These are phyloP conservation scores for Staphylotrichum tortipilum DNA, from an alignment of 495 filamentous ascomycete species.

Conservation along the genomic window DNA sequence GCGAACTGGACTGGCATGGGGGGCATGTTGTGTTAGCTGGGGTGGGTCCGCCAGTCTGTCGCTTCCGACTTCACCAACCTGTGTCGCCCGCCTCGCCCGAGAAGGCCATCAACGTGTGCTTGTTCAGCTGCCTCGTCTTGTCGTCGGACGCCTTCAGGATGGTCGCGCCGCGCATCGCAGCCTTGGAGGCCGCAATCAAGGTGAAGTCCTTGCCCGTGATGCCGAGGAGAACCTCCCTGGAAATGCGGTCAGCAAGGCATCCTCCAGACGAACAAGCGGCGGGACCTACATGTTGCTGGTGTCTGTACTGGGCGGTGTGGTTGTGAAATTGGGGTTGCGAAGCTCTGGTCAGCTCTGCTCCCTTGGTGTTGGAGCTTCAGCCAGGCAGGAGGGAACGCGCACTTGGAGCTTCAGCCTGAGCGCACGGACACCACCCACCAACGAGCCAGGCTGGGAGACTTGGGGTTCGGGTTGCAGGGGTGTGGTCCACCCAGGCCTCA, in stretches of 20 bases:
- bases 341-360: conserved; percentile 22
- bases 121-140: conserved; percentile 86
- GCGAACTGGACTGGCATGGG: conserved; percentile 79
- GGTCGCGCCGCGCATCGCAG: conserved; percentile 91
- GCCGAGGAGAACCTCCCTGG: conserved; percentile 93
- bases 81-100: conserved; percentile 95
- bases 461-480: too few relatives aligned
- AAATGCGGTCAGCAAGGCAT: background rate
- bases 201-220: conserved; percentile 99
- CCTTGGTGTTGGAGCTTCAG: background rate
- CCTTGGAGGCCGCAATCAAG: conserved; percentile 94
- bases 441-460: conserved; percentile 6
- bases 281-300: conserved; percentile 16
- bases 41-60: background rate
- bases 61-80: conserved; percentile 42
- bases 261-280: too few relatives aligned
- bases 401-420: conserved; percentile 12
- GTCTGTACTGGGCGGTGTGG: background rate
- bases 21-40: conserved; percentile 32
- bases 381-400: conserved; percentile 7
- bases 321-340: background rate
- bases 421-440: background rate
- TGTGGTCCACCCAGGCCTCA: too few relatives aligned
- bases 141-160: conserved; percentile 94
- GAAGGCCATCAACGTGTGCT: conserved; percentile 93